Percentiles rank a stretch among this genome's conserved stretches.
These are phyloP conservation scores for Candida khao-thaluensis DNA, from an alignment of 805 yeast species.

Conservation along the genomic window DNA sequence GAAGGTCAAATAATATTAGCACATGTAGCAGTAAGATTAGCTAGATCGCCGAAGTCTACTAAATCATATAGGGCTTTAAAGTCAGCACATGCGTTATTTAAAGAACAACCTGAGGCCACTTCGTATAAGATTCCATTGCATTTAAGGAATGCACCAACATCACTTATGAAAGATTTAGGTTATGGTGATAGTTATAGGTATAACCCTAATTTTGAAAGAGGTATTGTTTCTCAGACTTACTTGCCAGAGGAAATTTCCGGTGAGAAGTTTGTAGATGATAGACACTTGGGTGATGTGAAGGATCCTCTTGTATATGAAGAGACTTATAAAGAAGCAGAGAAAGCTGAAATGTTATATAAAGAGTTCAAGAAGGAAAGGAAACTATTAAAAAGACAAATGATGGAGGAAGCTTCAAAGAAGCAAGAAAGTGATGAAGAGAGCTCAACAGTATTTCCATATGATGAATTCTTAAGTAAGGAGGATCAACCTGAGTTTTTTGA, in stretches of 20 bases:
- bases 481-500: slow-evolving; percentile 42
- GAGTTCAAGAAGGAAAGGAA: slow-evolving; percentile 17
- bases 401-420: slow-evolving; percentile 4
- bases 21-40: slow-evolving; percentile 90
- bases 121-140: slow-evolving; percentile 75
- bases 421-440: slow-evolving; percentile 4
- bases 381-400: slow-evolving; percentile 10
- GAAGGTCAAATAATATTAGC: slow-evolving; percentile 88
- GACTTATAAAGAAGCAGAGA: slow-evolving; percentile 14
- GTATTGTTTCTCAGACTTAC: slow-evolving; percentile 70
- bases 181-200: slow-evolving; percentile 85
- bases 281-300: slow-evolving; percentile 49
- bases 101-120: slow-evolving; percentile 55
- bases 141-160: slow-evolving; percentile 92
- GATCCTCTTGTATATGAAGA: slow-evolving; percentile 20
- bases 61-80: slow-evolving; percentile 81
- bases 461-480: slow-evolving; percentile 34
- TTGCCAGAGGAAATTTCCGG: slow-evolving; percentile 60
- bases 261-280: slow-evolving; percentile 49
- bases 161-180: slow-evolving; percentile 83
- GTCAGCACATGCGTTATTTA: slow-evolving; percentile 57
- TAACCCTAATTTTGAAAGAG: slow-evolving; percentile 76
- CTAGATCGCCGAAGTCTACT: slow-evolving; percentile 82
- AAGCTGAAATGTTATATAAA: slow-evolving; percentile 20
- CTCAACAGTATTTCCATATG: slow-evolving; percentile 20